Conservation (phyloP, 148 eudicot genomes). For the Persicaria tinctoria region DNA sequence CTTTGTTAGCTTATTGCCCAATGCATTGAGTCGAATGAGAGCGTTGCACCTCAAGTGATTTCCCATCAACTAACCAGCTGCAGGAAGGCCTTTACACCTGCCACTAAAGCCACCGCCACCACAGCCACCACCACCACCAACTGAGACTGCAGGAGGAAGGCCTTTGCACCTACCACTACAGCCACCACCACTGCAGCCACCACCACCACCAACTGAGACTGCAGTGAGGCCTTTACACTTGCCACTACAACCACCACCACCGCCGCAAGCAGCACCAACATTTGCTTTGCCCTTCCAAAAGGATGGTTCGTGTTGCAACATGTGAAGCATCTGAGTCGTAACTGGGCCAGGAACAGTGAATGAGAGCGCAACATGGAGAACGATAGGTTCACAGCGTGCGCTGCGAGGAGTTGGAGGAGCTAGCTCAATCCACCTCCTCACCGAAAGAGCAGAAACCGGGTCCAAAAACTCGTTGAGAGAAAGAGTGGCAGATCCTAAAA, state of each 20-base stretch:
- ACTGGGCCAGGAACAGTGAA: conserved; percentile 60
- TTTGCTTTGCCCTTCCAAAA: conserved; percentile 21
- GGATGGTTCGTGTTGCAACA: conserved; percentile 36
- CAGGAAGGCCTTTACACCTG: conserved; percentile 19
- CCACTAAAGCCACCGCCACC: conserved; percentile 24
- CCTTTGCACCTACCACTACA: conserved; percentile 10
- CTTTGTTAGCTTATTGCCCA: too few relatives aligned
- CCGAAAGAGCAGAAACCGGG: conserved; percentile 43
- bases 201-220: background rate
- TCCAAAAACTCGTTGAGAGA: conserved; percentile 46
- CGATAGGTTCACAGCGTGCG: conserved; percentile 38
- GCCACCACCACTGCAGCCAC: conserved; percentile 15
- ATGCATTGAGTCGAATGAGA: too few relatives aligned
- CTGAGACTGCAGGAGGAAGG: background rate
- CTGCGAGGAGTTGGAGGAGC: conserved; percentile 23
- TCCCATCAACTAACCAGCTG: conserved; percentile 22
- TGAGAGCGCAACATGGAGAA: conserved; percentile 58
- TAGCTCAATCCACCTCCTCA: conserved; percentile 71
- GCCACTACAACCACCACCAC: conserved; percentile 16
- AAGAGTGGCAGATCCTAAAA: conserved; percentile 51
- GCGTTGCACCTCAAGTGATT: too few relatives aligned
- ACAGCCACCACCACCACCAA: background rate
- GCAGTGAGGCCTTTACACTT: conserved; percentile 2
- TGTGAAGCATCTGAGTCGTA: conserved; percentile 37
- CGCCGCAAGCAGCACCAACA: background rate